Evolutionary conservation across 192 early-diverging fungal genomes (phyloP).

Genomic region (Powellomyces hirtus): DNA sequence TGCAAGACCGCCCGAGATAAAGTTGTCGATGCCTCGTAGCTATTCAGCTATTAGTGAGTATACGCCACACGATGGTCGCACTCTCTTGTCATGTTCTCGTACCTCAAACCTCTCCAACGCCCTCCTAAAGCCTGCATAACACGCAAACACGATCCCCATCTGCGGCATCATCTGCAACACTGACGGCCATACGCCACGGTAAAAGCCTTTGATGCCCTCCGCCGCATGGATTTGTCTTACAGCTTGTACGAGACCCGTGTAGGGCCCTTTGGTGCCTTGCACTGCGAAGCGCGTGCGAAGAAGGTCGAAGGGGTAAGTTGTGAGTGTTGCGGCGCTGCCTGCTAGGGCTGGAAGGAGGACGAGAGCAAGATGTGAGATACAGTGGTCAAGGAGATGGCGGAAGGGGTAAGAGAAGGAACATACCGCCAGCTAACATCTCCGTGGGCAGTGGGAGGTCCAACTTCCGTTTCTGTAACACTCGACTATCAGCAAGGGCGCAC

Average conservation of each 20-base stretch:
- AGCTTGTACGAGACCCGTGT: conserved; percentile 65
- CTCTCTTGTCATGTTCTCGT: conserved; percentile 6
- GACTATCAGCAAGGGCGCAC: too few species aligned
- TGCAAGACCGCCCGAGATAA: conserved; percentile 74
- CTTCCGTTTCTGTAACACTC: too few species aligned
- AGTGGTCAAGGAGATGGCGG: not conserved
- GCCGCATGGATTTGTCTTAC: conserved; percentile 59
- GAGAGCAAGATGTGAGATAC: not conserved
- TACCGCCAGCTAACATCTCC: conserved; percentile 53
- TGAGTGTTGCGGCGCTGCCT: conserved; percentile 72
- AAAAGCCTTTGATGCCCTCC: conserved; percentile 84
- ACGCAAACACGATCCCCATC: conserved; percentile 90
- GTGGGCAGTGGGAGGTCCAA: conserved; percentile 12
- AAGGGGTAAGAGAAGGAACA: not conserved
- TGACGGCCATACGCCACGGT: conserved; percentile 78
- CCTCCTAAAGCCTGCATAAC: conserved; percentile 62
- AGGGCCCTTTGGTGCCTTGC: conserved; percentile 65
- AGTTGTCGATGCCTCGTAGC: not conserved
- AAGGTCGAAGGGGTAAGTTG: conserved; percentile 95
- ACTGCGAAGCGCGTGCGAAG: conserved; percentile 91
- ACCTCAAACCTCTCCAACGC: conserved; percentile 39
- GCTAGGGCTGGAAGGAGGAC: conserved; percentile 55
- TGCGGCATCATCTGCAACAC: conserved; percentile 90
- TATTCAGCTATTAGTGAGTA: not conserved
- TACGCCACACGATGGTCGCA: conserved; percentile 23